Evolutionary conservation across 305 asterid genomes (phyloP).

Genomic region (Fraxinus sp.): DNA sequence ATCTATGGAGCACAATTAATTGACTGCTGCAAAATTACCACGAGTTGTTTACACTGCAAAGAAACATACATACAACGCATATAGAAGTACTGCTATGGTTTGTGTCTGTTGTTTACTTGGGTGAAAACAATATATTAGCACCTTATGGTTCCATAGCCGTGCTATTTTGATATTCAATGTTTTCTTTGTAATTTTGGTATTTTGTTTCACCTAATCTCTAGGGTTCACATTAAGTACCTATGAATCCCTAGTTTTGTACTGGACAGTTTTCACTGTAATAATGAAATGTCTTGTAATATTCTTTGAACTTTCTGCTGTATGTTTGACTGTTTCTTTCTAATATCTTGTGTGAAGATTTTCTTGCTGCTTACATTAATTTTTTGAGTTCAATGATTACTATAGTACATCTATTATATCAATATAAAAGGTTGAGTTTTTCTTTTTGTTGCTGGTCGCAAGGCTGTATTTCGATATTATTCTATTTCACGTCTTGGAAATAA

Average conservation of each 20-base stretch:
- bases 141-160: background rate
- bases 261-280: background rate
- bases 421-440: background rate
- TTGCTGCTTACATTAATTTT: background rate
- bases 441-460: background rate
- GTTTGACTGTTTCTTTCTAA: background rate
- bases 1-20: conserved; percentile 31
- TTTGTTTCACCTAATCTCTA: background rate
- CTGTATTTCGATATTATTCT: background rate
- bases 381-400: background rate
- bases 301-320: background rate
- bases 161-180: background rate
- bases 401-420: background rate
- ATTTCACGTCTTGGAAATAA: background rate
- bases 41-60: conserved; percentile 13
- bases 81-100: conserved; percentile 6
- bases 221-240: background rate
- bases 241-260: background rate
- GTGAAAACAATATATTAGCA: background rate
- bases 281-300: background rate
- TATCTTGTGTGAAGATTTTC: background rate
- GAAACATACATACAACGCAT: conserved; percentile 11
- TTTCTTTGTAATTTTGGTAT: background rate
- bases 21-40: conserved; percentile 17
- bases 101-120: background rate